A percentile compares a stretch with the other conserved stretches of the same genome.
These are phyloP conservation scores for Ganoderma multipileum DNA, from an alignment of 1,284 basidiomycete species.

Conservation along the genomic window DNA sequence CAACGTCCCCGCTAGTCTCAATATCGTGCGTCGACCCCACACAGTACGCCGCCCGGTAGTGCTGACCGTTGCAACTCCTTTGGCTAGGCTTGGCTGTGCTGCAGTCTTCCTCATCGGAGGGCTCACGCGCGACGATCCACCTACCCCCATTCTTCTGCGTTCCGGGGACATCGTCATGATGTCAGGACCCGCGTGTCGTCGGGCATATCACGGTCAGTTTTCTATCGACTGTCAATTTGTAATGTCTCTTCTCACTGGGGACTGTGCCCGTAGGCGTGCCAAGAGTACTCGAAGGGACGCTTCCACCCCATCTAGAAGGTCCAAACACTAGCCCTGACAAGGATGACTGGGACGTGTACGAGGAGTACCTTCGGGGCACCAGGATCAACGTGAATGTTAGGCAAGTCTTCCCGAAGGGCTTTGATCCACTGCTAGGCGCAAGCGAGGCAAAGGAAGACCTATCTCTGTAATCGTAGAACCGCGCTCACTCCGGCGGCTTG, in stretches of 20 bases:
- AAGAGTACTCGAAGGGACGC: constrained; percentile 79
- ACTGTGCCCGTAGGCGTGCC: constrained; percentile 70
- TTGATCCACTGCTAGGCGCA: constrained; percentile 48
- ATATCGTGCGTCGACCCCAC: constrained; percentile 69
- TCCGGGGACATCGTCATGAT: constrained; percentile 93
- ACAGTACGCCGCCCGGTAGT: not conserved
- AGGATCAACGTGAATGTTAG: constrained; percentile 91
- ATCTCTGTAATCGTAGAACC: too few species aligned
- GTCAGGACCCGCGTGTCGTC: constrained; percentile 83
- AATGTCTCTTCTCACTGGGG: not conserved
- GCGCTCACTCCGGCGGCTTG: not conserved
- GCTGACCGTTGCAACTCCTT: not conserved
- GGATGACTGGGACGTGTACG: constrained; percentile 64
- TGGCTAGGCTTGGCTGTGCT: constrained; percentile 80
- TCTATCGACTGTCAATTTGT: constrained; percentile 24
- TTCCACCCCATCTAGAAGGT: constrained; percentile 67
- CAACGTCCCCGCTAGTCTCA: constrained; percentile 87
- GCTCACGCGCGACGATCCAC: constrained; percentile 75
- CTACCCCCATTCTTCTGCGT: constrained; percentile 80
- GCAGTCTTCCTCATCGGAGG: constrained; percentile 91
- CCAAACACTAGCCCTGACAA: constrained; percentile 30
- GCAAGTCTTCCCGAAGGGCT: constrained; percentile 83
- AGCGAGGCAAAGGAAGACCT: not conserved
- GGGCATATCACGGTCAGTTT: constrained; percentile 81
- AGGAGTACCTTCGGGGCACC: constrained; percentile 66